Evolutionary conservation across 495 filamentous ascomycete species (phyloP), one percentile per base, ranked within the genome.

Genomic region (Astrocystis sublimbata): DNA sequence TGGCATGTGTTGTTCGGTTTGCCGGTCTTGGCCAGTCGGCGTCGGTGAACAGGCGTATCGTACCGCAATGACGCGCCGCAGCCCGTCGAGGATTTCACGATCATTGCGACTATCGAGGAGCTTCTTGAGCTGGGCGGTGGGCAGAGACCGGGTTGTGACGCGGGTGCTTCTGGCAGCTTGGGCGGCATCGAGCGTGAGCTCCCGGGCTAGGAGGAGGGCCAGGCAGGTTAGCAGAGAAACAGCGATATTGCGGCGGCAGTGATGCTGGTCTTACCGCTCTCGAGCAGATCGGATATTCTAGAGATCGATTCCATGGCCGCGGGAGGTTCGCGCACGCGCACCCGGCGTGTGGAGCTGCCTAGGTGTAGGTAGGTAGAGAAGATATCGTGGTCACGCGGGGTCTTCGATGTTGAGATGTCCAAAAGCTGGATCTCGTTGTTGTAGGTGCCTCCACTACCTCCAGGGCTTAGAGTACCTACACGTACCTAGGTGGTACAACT

Each of bases 101-200:
- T 98, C 94, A 84, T 90, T 90, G 54, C 96, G 88, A 70, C 92
- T 96, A 69, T 97, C 96, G 54, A 98, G 83, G 4, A 98, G 85
- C 76, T 93, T 96, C 80, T 96, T 96, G 62, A 97, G 86, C 71
- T 96, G 91, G 49, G 71, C 72, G 17, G 79, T 79, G 24, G 83
- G 84, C 57, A 84, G 74, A 19, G 78, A 79, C 58, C 77, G 73
- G 51, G 75, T 75, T 57, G 82, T 79, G 68, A 78, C 75, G 17
- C 83, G 78, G 28, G 79, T 76, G 69, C 71, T 78, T 58, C 84
- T 73, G 43, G 92, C 91, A 47, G 89, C 88, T 76, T 91, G 89
- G 66, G 94, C 93, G 52, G 94, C 96, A 81, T 98, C 94, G 70
- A 98, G 86, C 41, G 94, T 98, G 70, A 98, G 87, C 74, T 98